Evolutionary conservation across 495 filamentous ascomycete species (phyloP).

Genomic region (Chaetomium cochliodes): DNA sequence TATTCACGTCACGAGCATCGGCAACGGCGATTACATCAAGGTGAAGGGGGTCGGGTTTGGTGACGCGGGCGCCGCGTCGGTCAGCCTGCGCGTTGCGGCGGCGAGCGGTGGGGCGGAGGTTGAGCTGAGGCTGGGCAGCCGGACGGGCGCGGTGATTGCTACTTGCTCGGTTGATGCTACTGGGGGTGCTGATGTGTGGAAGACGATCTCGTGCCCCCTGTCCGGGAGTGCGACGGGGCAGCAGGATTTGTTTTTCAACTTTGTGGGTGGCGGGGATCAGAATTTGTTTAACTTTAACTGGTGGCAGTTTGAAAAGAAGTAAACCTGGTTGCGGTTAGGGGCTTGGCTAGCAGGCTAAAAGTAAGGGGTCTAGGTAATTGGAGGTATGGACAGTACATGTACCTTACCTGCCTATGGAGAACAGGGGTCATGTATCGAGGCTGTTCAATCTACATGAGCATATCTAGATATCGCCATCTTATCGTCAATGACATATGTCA

Average conservation of each 20-base stretch:
- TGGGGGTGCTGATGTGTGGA: background rate
- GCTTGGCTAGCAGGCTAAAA: too few relatives aligned
- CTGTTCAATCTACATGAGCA: too few relatives aligned
- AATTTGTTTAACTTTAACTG: background rate
- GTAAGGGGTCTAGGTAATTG: too few relatives aligned
- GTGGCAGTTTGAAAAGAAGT: background rate
- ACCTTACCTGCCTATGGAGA: too few relatives aligned
- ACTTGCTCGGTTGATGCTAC: background rate
- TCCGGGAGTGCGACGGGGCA: background rate
- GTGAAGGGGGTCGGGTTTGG: background rate
- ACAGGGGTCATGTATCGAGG: too few relatives aligned
- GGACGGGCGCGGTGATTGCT: background rate
- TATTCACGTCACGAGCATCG: background rate
- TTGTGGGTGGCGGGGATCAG: background rate
- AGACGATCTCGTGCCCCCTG: background rate
- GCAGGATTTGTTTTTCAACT: constrained; percentile 1
- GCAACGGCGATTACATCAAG: constrained; percentile 3
- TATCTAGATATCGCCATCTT: too few relatives aligned
- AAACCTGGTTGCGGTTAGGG: too few relatives aligned
- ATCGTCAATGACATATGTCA: too few relatives aligned
- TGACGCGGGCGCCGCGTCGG: background rate
- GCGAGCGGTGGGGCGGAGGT: background rate
- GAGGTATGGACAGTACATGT: too few relatives aligned
- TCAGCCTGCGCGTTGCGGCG: background rate
- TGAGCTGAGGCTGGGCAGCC: background rate